Evolutionary conservation across 169 alveolate genomes (phyloP).

Genomic region (Perkinsus olseni): DNA sequence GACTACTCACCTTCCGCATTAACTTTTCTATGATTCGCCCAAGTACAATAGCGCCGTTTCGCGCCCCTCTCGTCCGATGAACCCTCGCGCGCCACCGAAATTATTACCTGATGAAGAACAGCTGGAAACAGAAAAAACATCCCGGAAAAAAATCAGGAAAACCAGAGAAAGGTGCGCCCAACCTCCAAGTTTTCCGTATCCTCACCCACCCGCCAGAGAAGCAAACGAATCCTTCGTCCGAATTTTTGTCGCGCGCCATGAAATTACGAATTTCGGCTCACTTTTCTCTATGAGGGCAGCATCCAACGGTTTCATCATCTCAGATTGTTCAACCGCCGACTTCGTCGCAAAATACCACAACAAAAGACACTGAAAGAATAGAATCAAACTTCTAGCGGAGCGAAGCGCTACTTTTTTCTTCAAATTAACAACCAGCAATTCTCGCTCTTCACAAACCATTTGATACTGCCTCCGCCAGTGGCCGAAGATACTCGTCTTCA

Average conservation of each 20-base stretch:
- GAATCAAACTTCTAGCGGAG: background rate
- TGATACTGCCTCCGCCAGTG: too few relatives aligned
- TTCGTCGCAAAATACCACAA: background rate
- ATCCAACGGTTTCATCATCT: background rate
- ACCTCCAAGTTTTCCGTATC: too few relatives aligned
- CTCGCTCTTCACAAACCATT: background rate
- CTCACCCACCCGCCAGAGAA: too few relatives aligned
- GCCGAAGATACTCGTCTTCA: too few relatives aligned
- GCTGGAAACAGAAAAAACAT: too few relatives aligned
- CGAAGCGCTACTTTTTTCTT: background rate
- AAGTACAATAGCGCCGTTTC: background rate
- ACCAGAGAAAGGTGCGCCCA: too few relatives aligned
- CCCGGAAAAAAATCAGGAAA: too few relatives aligned
- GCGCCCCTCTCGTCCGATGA: background rate
- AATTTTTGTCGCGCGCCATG: background rate
- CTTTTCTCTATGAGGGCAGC: background rate
- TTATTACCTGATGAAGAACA: background rate
- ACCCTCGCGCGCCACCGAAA: background rate
- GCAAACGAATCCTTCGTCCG: too few relatives aligned
- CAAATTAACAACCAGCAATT: background rate
- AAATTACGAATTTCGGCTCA: background rate
- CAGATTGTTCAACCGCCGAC: background rate
- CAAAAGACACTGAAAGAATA: background rate
- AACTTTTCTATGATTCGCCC: background rate
- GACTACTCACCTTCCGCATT: background rate